A percentile compares a stretch with the other conserved stretches of the same genome.
These are phyloP conservation scores for Sporothrix brunneoviolacea DNA, from an alignment of 2,329 filamentous ascomycete species.

Conservation along the genomic window DNA sequence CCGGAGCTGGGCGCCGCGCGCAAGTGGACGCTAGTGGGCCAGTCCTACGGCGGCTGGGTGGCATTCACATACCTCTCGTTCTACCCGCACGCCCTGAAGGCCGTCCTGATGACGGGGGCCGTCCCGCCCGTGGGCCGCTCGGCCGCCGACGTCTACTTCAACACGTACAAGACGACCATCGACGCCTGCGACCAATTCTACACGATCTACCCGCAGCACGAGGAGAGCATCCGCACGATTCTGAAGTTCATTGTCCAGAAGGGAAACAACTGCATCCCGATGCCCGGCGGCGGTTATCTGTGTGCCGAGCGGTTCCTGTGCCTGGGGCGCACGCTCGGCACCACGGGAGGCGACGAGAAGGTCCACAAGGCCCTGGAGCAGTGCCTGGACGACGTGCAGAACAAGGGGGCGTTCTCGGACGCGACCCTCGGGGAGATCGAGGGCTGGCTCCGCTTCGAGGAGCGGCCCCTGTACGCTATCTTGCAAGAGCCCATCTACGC, in stretches of 20 bases:
- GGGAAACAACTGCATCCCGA: neutral
- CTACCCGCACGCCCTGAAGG: constrained; percentile 52
- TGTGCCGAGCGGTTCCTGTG: constrained; percentile 15
- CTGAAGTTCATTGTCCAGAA: neutral
- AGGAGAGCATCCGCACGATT: constrained; percentile 23
- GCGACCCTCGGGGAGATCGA: constrained; percentile 4
- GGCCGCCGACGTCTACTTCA: constrained; percentile 56
- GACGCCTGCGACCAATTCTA: constrained; percentile 60
- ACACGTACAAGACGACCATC: constrained; percentile 50
- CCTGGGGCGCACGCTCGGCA: constrained; percentile 19
- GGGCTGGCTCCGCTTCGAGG: constrained; percentile 17
- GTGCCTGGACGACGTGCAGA: neutral
- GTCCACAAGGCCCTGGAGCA: neutral
- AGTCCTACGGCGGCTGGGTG: constrained; percentile 70
- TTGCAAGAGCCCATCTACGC: constrained; percentile 21
- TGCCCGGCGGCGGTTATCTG: constrained; percentile 12
- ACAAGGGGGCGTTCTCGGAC: neutral
- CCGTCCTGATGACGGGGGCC: constrained; percentile 61
- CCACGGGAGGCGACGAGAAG: constrained; percentile 8
- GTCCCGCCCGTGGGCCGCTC: constrained; percentile 55
- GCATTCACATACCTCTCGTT: constrained; percentile 64
- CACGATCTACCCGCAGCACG: constrained; percentile 57
- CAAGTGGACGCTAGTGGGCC: constrained; percentile 64
- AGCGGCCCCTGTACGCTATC: constrained; percentile 20
- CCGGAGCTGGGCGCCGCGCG: constrained; percentile 22